Conservation (phyloP, 768 basidiomycete species). For the Pleurotus tuber-regium region DNA sequence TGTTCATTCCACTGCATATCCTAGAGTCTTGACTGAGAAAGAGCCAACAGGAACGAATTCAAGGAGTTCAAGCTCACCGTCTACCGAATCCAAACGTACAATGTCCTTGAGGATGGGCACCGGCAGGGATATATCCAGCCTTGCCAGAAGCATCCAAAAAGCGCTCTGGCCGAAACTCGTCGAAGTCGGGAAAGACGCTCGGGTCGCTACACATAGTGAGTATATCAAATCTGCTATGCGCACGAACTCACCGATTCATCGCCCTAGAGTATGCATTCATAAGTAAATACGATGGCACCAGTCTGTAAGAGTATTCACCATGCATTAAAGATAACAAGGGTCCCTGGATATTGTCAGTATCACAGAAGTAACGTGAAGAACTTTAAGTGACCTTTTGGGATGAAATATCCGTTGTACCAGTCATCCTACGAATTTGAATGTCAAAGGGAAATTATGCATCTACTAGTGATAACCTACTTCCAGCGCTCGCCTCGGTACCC, state of each 20-base stretch:
- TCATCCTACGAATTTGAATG: constrained; percentile 13
- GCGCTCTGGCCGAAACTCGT: constrained; percentile 19
- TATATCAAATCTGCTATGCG: neutral
- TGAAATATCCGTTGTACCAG: constrained; percentile 12
- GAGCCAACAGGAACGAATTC: too few species aligned
- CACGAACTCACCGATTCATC: constrained; percentile 18
- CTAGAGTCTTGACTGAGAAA: too few species aligned
- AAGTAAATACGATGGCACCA: constrained; percentile 12
- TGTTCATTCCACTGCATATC: neutral
- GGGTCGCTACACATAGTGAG: constrained; percentile 12
- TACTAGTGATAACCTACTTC: too few species aligned
- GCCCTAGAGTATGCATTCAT: constrained; percentile 9
- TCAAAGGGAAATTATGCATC: too few species aligned
- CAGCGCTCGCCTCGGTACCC: too few species aligned
- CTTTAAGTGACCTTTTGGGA: constrained; percentile 6
- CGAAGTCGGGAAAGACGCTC: constrained; percentile 18
- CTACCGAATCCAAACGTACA: constrained; percentile 20
- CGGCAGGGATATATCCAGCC: constrained; percentile 14
- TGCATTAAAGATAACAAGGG: constrained; percentile 13
- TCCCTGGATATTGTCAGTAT: constrained; percentile 21
- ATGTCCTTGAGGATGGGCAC: constrained; percentile 24
- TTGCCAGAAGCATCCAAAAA: constrained; percentile 10
- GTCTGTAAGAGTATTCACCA: constrained; percentile 10
- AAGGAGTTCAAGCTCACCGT: too few species aligned
- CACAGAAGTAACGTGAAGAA: constrained; percentile 10